Evolutionary conservation across 345 rosid species (phyloP), one percentile per base, ranked within the genome.

Genomic region (Brassica nigra): DNA sequence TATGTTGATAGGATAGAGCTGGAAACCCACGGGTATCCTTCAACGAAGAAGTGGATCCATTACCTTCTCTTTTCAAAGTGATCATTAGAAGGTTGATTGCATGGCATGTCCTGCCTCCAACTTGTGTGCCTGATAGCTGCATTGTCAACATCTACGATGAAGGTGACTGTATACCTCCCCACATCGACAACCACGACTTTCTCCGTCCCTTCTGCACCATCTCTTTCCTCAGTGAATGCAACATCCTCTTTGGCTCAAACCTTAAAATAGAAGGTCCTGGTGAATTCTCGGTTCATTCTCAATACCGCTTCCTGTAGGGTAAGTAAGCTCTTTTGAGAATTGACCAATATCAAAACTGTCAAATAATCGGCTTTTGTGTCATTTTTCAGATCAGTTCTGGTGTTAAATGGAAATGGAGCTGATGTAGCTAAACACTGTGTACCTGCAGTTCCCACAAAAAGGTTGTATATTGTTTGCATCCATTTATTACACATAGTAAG

Each of bases 91-190:
- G 88, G 82, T 70, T 90, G 83, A 84, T 88, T 34, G 23, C 62
- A 54, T 90, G 91, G 89, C 90, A 86, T 78, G 78, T 90, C 2
- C 62, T 88, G 72, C 92, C 92, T 34, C 87, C 90, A 16, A 76
- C 83, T 42, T 88, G 91, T 78, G 81, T 88, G 6, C 94, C 94
- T 0, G 83, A 90, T 73, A 88, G 90, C 65, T 90, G 92, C 83
- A 90, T 90, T 34, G 94, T 90, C 29, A 90, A 90, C 66, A 87
- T 90, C 68, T 90, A 90, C 28, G 87, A 85, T 0, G 92, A 90
- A 85, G 92, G 90, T 44, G 90, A 90, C 71, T 88, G 92, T 77
- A 88, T 88, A 85, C 94, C 90, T 68, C 94, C 92, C 7, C 94
- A 90, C 62, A 88, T 88, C 8, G 89, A 90, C 70, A 88, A 87